These are phyloP conservation scores for Teunomyces cretensis DNA, from an alignment of 805 yeast species.

Conservation along the genomic window DNA sequence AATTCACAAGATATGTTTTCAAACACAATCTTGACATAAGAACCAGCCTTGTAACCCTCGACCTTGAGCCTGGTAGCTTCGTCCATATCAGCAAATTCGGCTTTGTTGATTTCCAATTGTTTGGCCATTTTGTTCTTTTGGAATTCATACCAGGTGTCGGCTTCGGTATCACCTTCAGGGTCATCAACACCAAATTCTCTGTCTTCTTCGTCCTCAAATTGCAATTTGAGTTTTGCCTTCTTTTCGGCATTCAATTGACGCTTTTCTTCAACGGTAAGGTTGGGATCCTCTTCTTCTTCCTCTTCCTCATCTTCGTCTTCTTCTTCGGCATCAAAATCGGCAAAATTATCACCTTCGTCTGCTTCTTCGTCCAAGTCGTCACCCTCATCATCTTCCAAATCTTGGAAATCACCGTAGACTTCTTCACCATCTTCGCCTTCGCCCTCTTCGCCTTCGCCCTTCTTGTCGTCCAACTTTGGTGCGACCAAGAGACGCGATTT, in stretches of 20 bases:
- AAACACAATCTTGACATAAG: slow-evolving; percentile 87
- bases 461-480: slow-evolving; percentile 42
- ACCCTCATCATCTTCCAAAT: slow-evolving; percentile 30
- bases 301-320: slow-evolving; percentile 43
- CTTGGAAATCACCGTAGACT: slow-evolving; percentile 41
- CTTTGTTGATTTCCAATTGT: slow-evolving; percentile 89
- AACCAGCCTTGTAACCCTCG: slow-evolving; percentile 92
- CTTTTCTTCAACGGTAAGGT: slow-evolving; percentile 64
- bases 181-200: slow-evolving; percentile 71
- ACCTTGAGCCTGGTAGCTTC: slow-evolving; percentile 71
- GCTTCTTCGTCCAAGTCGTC: slow-evolving; percentile 33
- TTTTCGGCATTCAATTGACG: slow-evolving; percentile 82
- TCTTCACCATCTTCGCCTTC: slow-evolving; percentile 26
- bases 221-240: slow-evolving; percentile 84
- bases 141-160: slow-evolving; percentile 96
- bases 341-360: slow-evolving; percentile 41
- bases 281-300: slow-evolving; percentile 39
- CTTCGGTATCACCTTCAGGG: slow-evolving; percentile 67
- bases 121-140: slow-evolving; percentile 97
- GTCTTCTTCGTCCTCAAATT: slow-evolving; percentile 81
- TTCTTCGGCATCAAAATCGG: slow-evolving; percentile 54
- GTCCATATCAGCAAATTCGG: slow-evolving; percentile 73
- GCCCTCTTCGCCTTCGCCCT: slow-evolving; percentile 17
- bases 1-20: slow-evolving; percentile 86
- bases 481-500: slow-evolving; percentile 54